phyloP scores from a whole-genome alignment of 2,329 filamentous ascomycete species.

The Trichoderma breve region DNA sequence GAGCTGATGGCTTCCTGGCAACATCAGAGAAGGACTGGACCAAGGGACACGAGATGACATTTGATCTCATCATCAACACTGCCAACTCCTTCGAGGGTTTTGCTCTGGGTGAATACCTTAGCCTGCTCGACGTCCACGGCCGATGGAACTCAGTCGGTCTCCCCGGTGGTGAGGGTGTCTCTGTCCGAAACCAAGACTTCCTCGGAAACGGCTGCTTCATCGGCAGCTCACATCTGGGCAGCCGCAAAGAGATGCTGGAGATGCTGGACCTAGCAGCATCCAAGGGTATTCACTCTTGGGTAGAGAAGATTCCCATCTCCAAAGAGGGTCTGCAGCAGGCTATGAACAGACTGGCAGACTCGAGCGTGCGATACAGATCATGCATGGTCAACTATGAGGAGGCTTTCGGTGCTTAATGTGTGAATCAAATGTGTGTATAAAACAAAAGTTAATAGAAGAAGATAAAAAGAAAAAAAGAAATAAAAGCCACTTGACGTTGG shows the following conservation, averaged over 20 bases:
- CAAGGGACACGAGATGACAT: conserved; percentile 57
- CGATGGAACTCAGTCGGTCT: conserved; percentile 78
- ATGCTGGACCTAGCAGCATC: conserved; percentile 72
- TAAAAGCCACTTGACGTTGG: background rate
- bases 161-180: conserved; percentile 71
- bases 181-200: conserved; percentile 72
- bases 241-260: conserved; percentile 64
- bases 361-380: conserved; percentile 72
- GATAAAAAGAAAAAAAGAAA: background rate
- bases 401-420: conserved; percentile 54
- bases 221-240: conserved; percentile 68
- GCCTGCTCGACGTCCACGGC: conserved; percentile 77
- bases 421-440: background rate
- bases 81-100: conserved; percentile 68
- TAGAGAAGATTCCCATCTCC: conserved; percentile 71
- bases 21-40: conserved; percentile 59
- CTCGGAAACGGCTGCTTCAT: conserved; percentile 72
- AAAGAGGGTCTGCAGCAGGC: conserved; percentile 68
- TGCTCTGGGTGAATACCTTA: conserved; percentile 69
- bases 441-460: background rate
- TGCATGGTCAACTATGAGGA: conserved; percentile 70
- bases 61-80: conserved; percentile 75
- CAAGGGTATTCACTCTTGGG: conserved; percentile 67
- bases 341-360: conserved; percentile 66
- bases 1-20: conserved; percentile 59